phyloP scores from a whole-genome alignment of 2,329 filamentous ascomycete genomes.

The Escovopsis sp. region DNA sequence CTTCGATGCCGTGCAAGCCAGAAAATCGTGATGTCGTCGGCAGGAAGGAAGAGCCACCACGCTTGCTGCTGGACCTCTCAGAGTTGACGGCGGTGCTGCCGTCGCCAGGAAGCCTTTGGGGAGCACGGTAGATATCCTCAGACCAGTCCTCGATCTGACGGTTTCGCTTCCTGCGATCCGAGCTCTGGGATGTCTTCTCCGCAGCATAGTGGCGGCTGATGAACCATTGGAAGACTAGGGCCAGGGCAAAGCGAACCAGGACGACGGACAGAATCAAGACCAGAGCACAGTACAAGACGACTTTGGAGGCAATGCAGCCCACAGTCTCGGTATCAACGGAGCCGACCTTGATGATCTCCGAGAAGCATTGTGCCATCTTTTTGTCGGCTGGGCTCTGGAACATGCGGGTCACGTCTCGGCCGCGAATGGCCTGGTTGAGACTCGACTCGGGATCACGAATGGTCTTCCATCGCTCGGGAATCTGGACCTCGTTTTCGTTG shows the following conservation, averaged over 20 bases:
- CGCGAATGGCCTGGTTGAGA: conserved; percentile 51
- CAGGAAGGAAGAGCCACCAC: conserved; percentile 64
- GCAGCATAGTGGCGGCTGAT: conserved; percentile 75
- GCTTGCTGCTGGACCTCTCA: conserved; percentile 58
- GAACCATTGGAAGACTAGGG: conserved; percentile 93
- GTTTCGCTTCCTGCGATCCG: conserved; percentile 69
- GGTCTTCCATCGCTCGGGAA: conserved; percentile 65
- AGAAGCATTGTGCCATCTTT: conserved; percentile 69
- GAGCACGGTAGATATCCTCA: conserved; percentile 90
- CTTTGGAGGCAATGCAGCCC: conserved; percentile 92
- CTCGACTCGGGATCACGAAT: conserved; percentile 52
- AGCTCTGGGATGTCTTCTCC: conserved; percentile 67
- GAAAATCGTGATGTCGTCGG: conserved; percentile 93
- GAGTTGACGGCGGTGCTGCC: conserved; percentile 47
- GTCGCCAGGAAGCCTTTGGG: conserved; percentile 65
- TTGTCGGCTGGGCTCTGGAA: conserved; percentile 72
- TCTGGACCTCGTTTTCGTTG: conserved; percentile 62
- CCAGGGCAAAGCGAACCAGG: conserved; percentile 70
- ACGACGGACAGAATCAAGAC: conserved; percentile 88
- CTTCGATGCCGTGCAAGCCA: conserved; percentile 69
- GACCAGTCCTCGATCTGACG: conserved; percentile 96
- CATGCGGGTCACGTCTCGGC: conserved; percentile 76
- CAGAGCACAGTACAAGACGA: conserved; percentile 88
- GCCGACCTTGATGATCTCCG: conserved; percentile 90
- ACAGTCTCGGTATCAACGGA: conserved; percentile 92